A percentile compares a stretch with the other conserved stretches of the same genome.
Evolutionary conservation across 345 rosid genomes (phyloP).

Genomic region (Acer campestre): DNA sequence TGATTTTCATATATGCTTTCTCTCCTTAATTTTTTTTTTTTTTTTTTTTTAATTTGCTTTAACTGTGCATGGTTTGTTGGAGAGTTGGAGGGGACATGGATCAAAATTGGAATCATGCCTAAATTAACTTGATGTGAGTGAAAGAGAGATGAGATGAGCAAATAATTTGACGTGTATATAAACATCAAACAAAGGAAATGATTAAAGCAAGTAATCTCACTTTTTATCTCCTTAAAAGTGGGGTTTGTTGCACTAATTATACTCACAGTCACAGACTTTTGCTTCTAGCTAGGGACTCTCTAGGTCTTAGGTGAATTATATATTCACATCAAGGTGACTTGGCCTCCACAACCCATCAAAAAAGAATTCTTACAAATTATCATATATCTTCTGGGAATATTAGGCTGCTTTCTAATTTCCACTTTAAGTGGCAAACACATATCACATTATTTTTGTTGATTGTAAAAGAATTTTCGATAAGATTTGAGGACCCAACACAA

Average conservation of each 20-base stretch:
- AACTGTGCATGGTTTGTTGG: conserved; percentile 20
- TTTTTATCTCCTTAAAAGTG: conserved; percentile 17
- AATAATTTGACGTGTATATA: background rate
- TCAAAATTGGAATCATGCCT: conserved; percentile 17
- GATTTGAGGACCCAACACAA: conserved; percentile 7
- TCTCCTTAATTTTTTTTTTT: background rate
- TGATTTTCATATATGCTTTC: background rate
- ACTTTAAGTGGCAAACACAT: background rate
- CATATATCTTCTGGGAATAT: conserved; percentile 16
- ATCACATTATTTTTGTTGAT: background rate
- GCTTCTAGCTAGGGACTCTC: background rate
- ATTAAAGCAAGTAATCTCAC: conserved; percentile 15
- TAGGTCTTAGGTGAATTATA: conserved; percentile 22
- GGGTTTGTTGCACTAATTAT: conserved; percentile 4
- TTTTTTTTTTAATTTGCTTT: background rate
- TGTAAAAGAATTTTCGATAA: background rate
- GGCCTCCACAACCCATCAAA: conserved; percentile 18
- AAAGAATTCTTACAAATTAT: conserved; percentile 19
- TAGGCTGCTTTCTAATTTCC: conserved; percentile 15
- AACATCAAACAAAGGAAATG: conserved; percentile 8
- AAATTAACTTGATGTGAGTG: conserved; percentile 14
- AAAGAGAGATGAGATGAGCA: background rate
- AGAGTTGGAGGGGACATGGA: background rate
- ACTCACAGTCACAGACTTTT: background rate
- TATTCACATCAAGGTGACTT: conserved; percentile 24